A percentile compares a stretch with the other conserved stretches of the same genome.
Conservation (phyloP, 2,329 filamentous ascomycete species). For the Aureobasidium sp. region DNA sequence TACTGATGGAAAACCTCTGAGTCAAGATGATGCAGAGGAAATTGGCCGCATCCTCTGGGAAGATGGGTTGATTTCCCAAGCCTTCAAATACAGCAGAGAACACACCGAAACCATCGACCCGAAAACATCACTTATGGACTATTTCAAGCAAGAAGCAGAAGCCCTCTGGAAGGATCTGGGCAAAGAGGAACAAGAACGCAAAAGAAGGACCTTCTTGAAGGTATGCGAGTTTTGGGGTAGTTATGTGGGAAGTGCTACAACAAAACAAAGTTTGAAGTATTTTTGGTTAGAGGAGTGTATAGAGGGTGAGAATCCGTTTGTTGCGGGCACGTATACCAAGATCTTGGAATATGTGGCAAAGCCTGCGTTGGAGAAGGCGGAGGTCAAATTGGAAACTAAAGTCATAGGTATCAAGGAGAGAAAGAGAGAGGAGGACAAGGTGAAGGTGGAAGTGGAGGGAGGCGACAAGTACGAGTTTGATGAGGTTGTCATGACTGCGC, state of each 20-base stretch:
- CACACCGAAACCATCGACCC: constrained; percentile 44
- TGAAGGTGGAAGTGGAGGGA: constrained; percentile 45
- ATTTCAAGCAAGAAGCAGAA: constrained; percentile 43
- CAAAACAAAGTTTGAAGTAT: constrained; percentile 61
- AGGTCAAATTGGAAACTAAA: constrained; percentile 42
- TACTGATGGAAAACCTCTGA: constrained; percentile 45
- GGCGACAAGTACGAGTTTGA: constrained; percentile 36
- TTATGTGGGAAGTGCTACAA: constrained; percentile 58
- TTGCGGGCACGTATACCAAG: constrained; percentile 51
- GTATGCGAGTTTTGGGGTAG: constrained; percentile 60
- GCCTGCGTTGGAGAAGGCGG: constrained; percentile 46
- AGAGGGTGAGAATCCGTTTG: constrained; percentile 59
- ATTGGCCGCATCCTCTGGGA: constrained; percentile 51
- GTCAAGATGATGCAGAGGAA: constrained; percentile 29
- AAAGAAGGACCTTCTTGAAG: constrained; percentile 41
- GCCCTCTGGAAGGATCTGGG: constrained; percentile 29
- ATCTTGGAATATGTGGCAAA: constrained; percentile 52
- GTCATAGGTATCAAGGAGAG: constrained; percentile 35
- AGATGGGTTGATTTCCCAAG: constrained; percentile 50
- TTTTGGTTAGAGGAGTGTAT: constrained; percentile 74
- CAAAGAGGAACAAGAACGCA: constrained; percentile 32
- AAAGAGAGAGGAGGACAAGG: constrained; percentile 31
- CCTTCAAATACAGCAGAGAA: constrained; percentile 58
- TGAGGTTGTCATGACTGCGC: constrained; percentile 44
- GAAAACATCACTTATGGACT: constrained; percentile 47